phyloP scores from a whole-genome alignment of 2,329 filamentous ascomycete species.

The Curvularia verruculosa region DNA sequence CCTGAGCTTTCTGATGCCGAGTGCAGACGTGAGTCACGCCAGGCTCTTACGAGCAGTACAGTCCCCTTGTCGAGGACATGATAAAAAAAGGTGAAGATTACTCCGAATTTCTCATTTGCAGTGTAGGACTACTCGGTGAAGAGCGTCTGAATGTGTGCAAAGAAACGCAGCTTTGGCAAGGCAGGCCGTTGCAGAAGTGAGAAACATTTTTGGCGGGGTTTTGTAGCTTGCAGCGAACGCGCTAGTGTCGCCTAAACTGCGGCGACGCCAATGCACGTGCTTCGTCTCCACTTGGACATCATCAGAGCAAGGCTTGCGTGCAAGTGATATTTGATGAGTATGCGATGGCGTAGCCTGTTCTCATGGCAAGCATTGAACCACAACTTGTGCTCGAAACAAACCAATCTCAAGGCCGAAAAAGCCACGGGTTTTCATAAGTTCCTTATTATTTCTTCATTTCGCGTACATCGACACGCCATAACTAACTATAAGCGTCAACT shows the following conservation, averaged over 20 bases:
- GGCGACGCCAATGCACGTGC: conserved; percentile 9
- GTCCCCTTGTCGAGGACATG: conserved; percentile 48
- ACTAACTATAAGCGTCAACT: neutral
- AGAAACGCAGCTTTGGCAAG: conserved; percentile 94
- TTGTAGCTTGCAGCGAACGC: conserved; percentile 38
- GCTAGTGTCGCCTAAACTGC: conserved; percentile 28
- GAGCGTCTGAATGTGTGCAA: conserved; percentile 77
- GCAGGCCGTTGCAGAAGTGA: conserved; percentile 70
- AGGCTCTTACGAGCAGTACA: conserved; percentile 82
- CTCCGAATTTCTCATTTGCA: conserved; percentile 99
- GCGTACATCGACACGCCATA: neutral
- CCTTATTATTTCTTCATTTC: conserved; percentile 1
- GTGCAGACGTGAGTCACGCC: conserved; percentile 83
- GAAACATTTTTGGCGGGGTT: conserved; percentile 48
- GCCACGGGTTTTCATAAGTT: neutral
- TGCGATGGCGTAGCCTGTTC: neutral
- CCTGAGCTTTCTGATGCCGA: conserved; percentile 91
- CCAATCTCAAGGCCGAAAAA: neutral
- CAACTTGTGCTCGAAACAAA: conserved; percentile 28
- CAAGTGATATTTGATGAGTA: neutral
- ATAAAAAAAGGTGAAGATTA: conserved; percentile 75
- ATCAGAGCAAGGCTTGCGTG: neutral
- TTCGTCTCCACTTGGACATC: neutral
- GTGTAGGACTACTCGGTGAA: conserved; percentile 39
- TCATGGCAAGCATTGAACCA: conserved; percentile 26